phyloP scores from a whole-genome alignment of 108 stramenopile species.

The Fragilariopsis cylindrus region DNA sequence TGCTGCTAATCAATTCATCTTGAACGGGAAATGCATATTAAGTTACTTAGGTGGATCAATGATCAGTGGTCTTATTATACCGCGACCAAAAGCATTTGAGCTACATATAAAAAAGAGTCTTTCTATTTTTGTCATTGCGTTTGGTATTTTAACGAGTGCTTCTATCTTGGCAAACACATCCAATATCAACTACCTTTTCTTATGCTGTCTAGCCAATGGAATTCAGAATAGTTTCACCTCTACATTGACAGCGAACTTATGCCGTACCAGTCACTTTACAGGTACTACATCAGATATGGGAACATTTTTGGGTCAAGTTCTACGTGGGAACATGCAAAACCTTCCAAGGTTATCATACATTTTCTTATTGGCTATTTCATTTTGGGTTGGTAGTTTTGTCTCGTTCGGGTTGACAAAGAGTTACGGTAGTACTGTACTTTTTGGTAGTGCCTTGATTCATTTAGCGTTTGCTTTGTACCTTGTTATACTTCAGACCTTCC shows the following conservation, averaged over 20 bases:
- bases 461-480: conserved; percentile 10
- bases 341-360: conserved; percentile 40
- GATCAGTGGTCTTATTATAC: conserved; percentile 43
- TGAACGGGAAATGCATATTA: conserved; percentile 33
- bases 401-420: conserved; percentile 16
- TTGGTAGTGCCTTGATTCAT: conserved; percentile 11
- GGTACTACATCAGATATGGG: conserved; percentile 59
- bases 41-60: conserved; percentile 45
- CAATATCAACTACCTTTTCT: conserved; percentile 24
- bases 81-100: conserved; percentile 32
- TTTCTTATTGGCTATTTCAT: conserved; percentile 31
- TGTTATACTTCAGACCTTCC: not conserved
- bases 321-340: conserved; percentile 49
- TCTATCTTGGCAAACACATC: conserved; percentile 6
- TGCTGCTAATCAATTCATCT: conserved; percentile 24
- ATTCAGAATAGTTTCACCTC: conserved; percentile 51
- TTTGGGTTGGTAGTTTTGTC: conserved; percentile 46
- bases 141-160: conserved; percentile 10
- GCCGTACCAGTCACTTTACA: conserved; percentile 51
- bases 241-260: conserved; percentile 44
- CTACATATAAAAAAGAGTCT: conserved; percentile 5
- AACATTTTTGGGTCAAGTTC: conserved; percentile 46
- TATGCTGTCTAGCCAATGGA: conserved; percentile 47
- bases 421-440: conserved; percentile 10
- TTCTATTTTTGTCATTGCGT: conserved; percentile 18